Conservation (phyloP, 2,329 filamentous ascomycete species). For the Thielaviopsis ethacetica region DNA sequence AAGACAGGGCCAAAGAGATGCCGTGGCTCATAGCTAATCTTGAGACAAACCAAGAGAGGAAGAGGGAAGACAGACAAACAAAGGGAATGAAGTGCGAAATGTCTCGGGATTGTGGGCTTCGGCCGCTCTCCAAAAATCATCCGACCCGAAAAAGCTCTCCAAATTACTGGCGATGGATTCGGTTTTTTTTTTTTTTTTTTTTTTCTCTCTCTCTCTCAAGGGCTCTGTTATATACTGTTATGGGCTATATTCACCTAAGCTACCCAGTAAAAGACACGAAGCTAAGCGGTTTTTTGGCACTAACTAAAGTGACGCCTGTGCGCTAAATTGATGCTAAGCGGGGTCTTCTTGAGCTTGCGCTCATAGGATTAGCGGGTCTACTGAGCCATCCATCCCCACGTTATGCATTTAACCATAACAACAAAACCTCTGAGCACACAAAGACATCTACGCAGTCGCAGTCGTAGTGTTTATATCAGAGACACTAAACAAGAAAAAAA, state of each 20-base stretch:
- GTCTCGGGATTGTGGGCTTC: too few species aligned
- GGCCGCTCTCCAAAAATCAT: too few species aligned
- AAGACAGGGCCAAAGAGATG: background rate
- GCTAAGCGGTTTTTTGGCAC: background rate
- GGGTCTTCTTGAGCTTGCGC: too few species aligned
- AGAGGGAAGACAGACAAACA: background rate
- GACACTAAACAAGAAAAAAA: constrained; percentile 13
- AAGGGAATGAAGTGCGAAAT: background rate
- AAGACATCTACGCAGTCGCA: too few species aligned
- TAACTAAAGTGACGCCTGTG: background rate
- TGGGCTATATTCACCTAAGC: background rate
- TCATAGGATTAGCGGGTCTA: background rate
- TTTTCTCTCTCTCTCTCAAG: too few species aligned
- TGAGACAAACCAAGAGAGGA: background rate
- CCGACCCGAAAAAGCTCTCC: background rate
- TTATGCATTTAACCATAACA: constrained; percentile 3
- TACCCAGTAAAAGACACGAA: background rate
- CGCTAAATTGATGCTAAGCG: background rate
- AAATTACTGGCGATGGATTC: background rate
- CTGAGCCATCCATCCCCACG: constrained; percentile 3
- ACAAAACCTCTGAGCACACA: too few species aligned
- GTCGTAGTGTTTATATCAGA: background rate
- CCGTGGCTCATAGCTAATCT: background rate
- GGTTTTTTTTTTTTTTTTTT: background rate
- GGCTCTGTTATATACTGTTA: background rate